phyloP scores from a whole-genome alignment of 768 basidiomycete genomes.

The Phylloporus sp. region DNA sequence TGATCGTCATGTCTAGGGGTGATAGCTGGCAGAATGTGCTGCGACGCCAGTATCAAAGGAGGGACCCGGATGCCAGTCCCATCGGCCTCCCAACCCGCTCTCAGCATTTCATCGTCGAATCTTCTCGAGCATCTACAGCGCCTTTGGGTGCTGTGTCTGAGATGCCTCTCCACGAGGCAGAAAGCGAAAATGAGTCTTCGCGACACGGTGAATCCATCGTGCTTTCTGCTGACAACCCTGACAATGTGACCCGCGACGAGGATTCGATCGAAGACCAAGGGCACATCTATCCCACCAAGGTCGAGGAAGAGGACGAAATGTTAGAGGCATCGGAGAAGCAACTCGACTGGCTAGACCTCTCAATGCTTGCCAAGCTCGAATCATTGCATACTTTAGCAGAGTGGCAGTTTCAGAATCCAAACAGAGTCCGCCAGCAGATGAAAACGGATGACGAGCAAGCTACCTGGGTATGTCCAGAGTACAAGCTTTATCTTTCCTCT shows the following conservation, averaged over 20 bases:
- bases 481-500: neutral
- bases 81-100: slow-evolving; percentile 50
- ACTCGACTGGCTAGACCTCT: slow-evolving; percentile 67
- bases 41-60: slow-evolving; percentile 72
- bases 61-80: slow-evolving; percentile 67
- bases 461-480: slow-evolving; percentile 60
- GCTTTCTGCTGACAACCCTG: slow-evolving; percentile 8
- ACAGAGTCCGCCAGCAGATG: slow-evolving; percentile 67
- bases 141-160: slow-evolving; percentile 14
- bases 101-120: slow-evolving; percentile 22
- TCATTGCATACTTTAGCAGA: slow-evolving; percentile 70
- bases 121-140: slow-evolving; percentile 28
- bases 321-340: slow-evolving; percentile 36
- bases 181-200: slow-evolving; percentile 12
- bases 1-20: slow-evolving; percentile 38
- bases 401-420: slow-evolving; percentile 85
- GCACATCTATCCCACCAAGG: slow-evolving; percentile 9
- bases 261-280: neutral
- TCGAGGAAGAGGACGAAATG: slow-evolving; percentile 23
- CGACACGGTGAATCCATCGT: slow-evolving; percentile 4
- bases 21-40: slow-evolving; percentile 78
- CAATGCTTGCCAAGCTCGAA: slow-evolving; percentile 70
- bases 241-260: neutral
- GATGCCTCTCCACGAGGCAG: slow-evolving; percentile 2
- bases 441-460: slow-evolving; percentile 74